Conservation (phyloP, 164 flowering plant genomes). For the Amborella trichopoda region DNA sequence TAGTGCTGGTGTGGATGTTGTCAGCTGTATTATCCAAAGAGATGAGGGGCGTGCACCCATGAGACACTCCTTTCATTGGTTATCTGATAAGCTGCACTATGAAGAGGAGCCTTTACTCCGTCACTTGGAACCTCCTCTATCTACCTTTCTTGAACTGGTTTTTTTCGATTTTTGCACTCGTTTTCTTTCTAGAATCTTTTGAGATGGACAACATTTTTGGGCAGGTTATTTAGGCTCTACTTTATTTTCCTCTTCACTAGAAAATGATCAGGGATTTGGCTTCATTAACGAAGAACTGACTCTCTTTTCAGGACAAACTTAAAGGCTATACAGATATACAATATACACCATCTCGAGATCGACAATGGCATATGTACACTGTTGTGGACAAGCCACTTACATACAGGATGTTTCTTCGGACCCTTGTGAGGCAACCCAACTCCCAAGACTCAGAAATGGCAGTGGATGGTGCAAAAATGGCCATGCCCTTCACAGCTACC, state of each 20-base stretch:
- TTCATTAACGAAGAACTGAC: too few species aligned
- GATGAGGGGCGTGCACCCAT: slow-evolving; percentile 98
- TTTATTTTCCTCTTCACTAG: too few species aligned
- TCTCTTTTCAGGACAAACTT: slow-evolving; percentile 71
- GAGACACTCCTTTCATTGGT: slow-evolving; percentile 98
- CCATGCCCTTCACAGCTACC: slow-evolving; percentile 65
- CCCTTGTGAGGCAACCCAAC: slow-evolving; percentile 79
- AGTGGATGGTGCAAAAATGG: slow-evolving; percentile 14
- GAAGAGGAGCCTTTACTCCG: slow-evolving; percentile 91
- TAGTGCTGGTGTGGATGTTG: slow-evolving; percentile 67
- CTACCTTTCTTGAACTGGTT: slow-evolving; percentile 95
- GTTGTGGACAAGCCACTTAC: slow-evolving; percentile 63
- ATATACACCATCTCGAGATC: slow-evolving; percentile 91
- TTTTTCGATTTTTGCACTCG: slow-evolving; percentile 16
- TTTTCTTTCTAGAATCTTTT: not conserved
- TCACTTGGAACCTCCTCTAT: slow-evolving; percentile 97
- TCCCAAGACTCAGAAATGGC: slow-evolving; percentile 35
- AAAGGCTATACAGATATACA: slow-evolving; percentile 64
- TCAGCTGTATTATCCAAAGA: slow-evolving; percentile 97
- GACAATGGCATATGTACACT: slow-evolving; percentile 96
- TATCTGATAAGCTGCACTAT: slow-evolving; percentile 57
- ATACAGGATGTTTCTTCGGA: slow-evolving; percentile 87
- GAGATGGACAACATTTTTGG: too few species aligned
- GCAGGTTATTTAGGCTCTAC: not conserved
- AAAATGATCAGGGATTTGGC: too few species aligned